Conservation (phyloP, 495 filamentous ascomycete species). For the Beverwykella pulmonaria region DNA sequence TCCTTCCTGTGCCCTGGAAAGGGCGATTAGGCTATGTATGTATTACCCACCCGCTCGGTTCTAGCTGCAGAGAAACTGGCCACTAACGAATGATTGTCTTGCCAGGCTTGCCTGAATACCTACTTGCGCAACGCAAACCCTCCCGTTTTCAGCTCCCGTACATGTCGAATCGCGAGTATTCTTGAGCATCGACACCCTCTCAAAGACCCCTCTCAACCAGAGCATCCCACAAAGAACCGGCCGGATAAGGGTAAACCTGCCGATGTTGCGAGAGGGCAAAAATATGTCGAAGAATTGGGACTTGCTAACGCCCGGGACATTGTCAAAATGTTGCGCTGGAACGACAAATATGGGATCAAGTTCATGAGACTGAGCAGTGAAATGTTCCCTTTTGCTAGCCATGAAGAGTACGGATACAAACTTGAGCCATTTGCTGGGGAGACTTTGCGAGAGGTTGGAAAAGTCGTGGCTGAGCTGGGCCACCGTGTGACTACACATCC, state of each 20-base stretch:
- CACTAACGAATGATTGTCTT: background rate
- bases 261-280: slow-evolving; percentile 62
- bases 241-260: slow-evolving; percentile 72
- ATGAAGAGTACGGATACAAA: slow-evolving; percentile 83
- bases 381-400: slow-evolving; percentile 96
- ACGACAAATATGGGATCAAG: slow-evolving; percentile 88
- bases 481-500: slow-evolving; percentile 91
- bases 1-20: slow-evolving; percentile 90
- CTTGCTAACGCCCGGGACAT: slow-evolving; percentile 83
- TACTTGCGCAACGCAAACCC: slow-evolving; percentile 86
- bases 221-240: slow-evolving; percentile 79
- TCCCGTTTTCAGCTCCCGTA: slow-evolving; percentile 87
- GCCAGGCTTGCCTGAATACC: slow-evolving; percentile 84
- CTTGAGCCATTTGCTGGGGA: slow-evolving; percentile 84
- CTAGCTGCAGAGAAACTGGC: slow-evolving; percentile 2
- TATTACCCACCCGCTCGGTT: slow-evolving; percentile 18
- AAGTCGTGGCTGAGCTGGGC: slow-evolving; percentile 74
- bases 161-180: slow-evolving; percentile 88
- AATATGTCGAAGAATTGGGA: slow-evolving; percentile 75
- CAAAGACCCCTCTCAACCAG: slow-evolving; percentile 69
- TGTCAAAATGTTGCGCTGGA: slow-evolving; percentile 86
- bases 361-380: slow-evolving; percentile 91
- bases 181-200: slow-evolving; percentile 85
- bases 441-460: slow-evolving; percentile 74
- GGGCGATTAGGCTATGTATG: slow-evolving; percentile 87